Evolutionary conservation across 495 filamentous ascomycete genomes (phyloP).

Genomic region (Penicillium soppii): DNA sequence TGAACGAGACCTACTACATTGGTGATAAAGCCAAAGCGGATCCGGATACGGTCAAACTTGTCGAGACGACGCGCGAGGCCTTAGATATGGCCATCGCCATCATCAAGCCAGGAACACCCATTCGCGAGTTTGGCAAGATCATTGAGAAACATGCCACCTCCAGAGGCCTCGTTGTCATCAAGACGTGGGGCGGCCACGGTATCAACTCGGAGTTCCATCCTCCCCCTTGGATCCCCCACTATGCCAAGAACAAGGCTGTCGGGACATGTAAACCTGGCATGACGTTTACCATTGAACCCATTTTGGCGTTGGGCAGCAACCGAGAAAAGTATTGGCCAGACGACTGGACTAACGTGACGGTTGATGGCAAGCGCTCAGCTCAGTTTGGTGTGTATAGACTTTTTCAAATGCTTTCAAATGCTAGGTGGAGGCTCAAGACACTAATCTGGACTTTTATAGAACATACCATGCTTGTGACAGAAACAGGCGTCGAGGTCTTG

Average conservation of each 20-base stretch:
- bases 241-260: conserved; percentile 70
- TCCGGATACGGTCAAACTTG: conserved; percentile 62
- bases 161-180: conserved; percentile 60
- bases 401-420: too few species aligned
- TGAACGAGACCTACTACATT: conserved; percentile 76
- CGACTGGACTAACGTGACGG: conserved; percentile 69
- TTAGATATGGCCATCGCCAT: conserved; percentile 64
- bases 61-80: conserved; percentile 64
- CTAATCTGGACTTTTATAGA: conserved; percentile 40
- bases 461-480: conserved; percentile 84
- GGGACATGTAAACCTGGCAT: conserved; percentile 68
- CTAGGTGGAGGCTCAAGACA: background rate
- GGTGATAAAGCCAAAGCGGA: conserved; percentile 65
- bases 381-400: conserved; percentile 54
- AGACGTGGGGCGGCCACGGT: conserved; percentile 70
- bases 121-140: conserved; percentile 66
- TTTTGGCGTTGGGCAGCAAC: conserved; percentile 64
- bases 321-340: conserved; percentile 71
- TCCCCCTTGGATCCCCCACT: conserved; percentile 70
- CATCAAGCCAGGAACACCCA: conserved; percentile 67
- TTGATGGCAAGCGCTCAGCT: conserved; percentile 66
- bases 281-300: conserved; percentile 77
- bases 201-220: conserved; percentile 69
- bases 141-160: conserved; percentile 70
- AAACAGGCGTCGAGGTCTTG: conserved; percentile 82